Evolutionary conservation across 108 stramenopile genomes (phyloP).

Genomic region (Nannochloropsis oceanica): DNA sequence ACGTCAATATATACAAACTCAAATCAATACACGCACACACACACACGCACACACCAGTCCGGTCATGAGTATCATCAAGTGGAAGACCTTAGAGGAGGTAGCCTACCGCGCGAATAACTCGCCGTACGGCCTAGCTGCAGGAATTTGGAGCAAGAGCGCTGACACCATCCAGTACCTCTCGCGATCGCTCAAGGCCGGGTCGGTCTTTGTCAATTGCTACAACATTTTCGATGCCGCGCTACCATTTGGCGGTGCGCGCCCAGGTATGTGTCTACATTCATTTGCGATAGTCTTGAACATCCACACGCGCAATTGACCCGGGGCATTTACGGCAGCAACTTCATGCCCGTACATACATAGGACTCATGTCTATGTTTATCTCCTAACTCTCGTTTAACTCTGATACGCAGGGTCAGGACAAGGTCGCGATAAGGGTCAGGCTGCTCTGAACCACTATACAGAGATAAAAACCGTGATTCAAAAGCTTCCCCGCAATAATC

Average conservation of each 20-base stretch:
- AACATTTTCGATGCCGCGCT: conserved; percentile 45
- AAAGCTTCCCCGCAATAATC: neutral
- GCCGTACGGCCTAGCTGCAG: conserved; percentile 55
- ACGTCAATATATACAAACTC: no score
- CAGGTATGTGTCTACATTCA: neutral
- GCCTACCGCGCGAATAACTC: conserved; percentile 53
- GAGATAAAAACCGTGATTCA: conserved; percentile 39
- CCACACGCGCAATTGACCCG: no score
- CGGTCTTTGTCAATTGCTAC: conserved; percentile 52
- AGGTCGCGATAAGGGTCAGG: conserved; percentile 49
- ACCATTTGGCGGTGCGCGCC: conserved; percentile 39
- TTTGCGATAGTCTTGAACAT: no score
- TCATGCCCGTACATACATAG: no score
- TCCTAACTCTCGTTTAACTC: neutral
- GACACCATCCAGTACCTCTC: conserved; percentile 45
- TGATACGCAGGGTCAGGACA: conserved; percentile 45
- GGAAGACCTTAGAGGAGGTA: conserved; percentile 61
- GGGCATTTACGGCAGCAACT: no score
- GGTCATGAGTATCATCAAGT: conserved; percentile 44
- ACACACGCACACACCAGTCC: conserved; percentile 1
- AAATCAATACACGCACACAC: no score
- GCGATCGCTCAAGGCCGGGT: conserved; percentile 42
- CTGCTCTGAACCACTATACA: conserved; percentile 36
- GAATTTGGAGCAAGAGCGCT: conserved; percentile 48
- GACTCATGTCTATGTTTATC: no score